A percentile compares a stretch with the other conserved stretches of the same genome.
phyloP scores from a whole-genome alignment of 1,284 basidiomycete genomes.

The Ceratobasidium sp. region DNA sequence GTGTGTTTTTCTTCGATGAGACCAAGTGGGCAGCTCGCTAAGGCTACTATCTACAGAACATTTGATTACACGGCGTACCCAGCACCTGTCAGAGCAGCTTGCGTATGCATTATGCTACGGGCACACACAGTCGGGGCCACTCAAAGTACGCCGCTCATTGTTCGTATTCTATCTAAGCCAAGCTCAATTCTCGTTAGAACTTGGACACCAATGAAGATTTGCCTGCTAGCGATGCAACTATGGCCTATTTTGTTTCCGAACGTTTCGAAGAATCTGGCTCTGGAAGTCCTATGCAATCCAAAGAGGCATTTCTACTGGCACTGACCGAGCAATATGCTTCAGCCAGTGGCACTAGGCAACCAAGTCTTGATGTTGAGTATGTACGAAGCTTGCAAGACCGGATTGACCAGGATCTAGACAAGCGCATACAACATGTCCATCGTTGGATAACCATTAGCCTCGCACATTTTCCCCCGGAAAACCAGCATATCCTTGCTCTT shows the following conservation, averaged over 20 bases:
- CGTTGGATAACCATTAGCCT: conserved; percentile 67
- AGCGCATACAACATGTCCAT: too few relatives aligned
- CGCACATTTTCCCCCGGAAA: conserved; percentile 61
- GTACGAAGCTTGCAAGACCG: too few relatives aligned
- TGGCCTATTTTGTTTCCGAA: neutral
- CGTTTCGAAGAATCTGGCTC: neutral
- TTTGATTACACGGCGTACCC: conserved; percentile 29
- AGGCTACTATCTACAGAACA: conserved; percentile 10
- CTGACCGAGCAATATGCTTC: too few relatives aligned
- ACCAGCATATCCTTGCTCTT: conserved; percentile 64
- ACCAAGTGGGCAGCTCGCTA: too few relatives aligned
- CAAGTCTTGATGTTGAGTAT: too few relatives aligned
- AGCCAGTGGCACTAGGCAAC: too few relatives aligned
- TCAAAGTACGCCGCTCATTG: neutral
- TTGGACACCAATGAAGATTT: conserved; percentile 34
- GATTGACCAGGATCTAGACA: too few relatives aligned
- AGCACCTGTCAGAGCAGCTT: neutral
- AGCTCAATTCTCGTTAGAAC: conserved; percentile 4
- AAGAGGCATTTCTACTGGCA: too few relatives aligned
- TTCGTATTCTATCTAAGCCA: too few relatives aligned
- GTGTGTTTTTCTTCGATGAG: too few relatives aligned
- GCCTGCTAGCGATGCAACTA: neutral
- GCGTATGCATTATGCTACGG: neutral
- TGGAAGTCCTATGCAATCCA: too few relatives aligned
- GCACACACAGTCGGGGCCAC: neutral